These are phyloP conservation scores for Tolypocladium tropicale DNA, from an alignment of 2,329 filamentous ascomycete species.

Conservation along the genomic window DNA sequence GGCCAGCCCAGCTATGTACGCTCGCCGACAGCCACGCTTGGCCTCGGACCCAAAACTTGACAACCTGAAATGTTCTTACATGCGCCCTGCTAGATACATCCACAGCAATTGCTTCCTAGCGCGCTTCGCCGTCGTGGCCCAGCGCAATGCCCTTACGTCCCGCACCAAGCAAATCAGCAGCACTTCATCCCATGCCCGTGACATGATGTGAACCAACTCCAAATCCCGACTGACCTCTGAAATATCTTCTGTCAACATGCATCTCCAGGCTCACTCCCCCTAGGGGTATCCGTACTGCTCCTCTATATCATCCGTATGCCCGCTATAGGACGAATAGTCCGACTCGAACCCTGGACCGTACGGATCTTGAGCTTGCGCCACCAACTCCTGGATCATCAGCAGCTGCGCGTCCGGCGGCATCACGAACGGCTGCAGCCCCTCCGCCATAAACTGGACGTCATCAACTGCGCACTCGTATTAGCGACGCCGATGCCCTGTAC, in stretches of 20 bases:
- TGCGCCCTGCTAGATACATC: not conserved
- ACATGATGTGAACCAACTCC: no score
- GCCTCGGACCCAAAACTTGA: not conserved
- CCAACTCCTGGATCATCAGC: conserved; percentile 16
- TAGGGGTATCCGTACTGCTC: not conserved
- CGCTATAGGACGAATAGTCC: not conserved
- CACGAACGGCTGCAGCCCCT: conserved; percentile 5
- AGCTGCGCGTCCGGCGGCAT: conserved; percentile 10
- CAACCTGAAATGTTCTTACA: not conserved
- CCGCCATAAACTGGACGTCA: not conserved
- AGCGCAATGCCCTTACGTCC: not conserved
- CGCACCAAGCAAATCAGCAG: no score
- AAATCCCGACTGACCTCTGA: no score
- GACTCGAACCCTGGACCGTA: not conserved
- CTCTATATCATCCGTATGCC: not conserved
- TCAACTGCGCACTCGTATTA: not conserved
- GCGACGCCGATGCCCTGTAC: not conserved
- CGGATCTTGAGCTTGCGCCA: conserved; percentile 1
- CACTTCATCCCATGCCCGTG: not conserved
- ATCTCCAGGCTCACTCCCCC: not conserved
- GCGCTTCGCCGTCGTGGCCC: not conserved
- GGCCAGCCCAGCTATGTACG: no score
- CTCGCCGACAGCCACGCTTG: not conserved
- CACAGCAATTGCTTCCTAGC: not conserved
- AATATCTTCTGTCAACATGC: no score